A percentile compares a stretch with the other conserved stretches of the same genome.
phyloP scores from a whole-genome alignment of 345 rosid genomes.

The Acer saccharum region DNA sequence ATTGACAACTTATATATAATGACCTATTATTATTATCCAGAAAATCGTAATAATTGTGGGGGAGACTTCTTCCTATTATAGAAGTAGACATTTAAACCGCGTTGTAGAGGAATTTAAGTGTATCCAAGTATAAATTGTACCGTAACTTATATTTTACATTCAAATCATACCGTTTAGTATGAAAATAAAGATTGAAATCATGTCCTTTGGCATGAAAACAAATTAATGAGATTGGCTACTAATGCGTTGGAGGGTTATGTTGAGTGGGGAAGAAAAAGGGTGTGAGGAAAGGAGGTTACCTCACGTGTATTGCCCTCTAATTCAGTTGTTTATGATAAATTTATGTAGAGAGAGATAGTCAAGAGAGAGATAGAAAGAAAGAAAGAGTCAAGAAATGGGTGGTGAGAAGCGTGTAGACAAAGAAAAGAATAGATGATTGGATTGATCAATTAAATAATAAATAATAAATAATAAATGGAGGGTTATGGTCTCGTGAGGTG shows the following conservation, averaged over 20 bases:
- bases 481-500: conserved; percentile 44
- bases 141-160: too few relatives aligned
- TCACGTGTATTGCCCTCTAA: conserved; percentile 79
- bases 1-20: too few relatives aligned
- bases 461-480: background rate
- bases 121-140: too few relatives aligned
- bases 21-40: too few relatives aligned
- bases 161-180: background rate
- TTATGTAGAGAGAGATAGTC: background rate
- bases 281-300: conserved; percentile 71
- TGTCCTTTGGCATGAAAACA: background rate
- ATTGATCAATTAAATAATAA: background rate
- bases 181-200: too few relatives aligned
- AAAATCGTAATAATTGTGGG: too few relatives aligned
- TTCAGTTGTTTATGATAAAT: conserved; percentile 32
- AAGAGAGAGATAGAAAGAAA: background rate
- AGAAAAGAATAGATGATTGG: conserved; percentile 48
- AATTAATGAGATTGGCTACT: conserved; percentile 9
- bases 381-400: conserved; percentile 13
- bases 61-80: too few relatives aligned
- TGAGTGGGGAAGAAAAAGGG: conserved; percentile 50
- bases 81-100: too few relatives aligned
- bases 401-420: conserved; percentile 56
- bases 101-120: too few relatives aligned
- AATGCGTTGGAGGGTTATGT: conserved; percentile 47